These are phyloP conservation scores for Lepidium didymum DNA, from an alignment of 345 rosid species.

Conservation along the genomic window DNA sequence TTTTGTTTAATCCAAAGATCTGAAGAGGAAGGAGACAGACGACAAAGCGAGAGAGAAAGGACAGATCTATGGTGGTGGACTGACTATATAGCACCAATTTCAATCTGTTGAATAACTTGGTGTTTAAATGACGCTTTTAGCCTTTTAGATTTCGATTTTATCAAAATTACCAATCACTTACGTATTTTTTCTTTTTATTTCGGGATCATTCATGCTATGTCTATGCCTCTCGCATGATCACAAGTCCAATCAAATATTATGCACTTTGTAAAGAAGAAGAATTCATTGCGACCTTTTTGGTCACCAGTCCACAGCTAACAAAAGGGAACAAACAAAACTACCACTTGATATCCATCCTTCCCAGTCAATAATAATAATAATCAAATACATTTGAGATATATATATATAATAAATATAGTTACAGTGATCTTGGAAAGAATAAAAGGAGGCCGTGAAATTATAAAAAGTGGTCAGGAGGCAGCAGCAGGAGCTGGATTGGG, in stretches of 20 bases:
- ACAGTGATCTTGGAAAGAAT: neutral
- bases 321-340: constrained; percentile 1
- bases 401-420: neutral
- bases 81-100: neutral
- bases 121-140: no score
- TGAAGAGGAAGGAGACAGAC: neutral
- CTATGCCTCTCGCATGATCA: no score
- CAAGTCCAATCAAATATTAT: no score
- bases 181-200: no score
- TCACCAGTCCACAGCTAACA: neutral
- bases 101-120: no score
- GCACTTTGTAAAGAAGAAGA: neutral
- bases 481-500: constrained; percentile 33
- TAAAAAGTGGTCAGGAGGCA: constrained; percentile 1
- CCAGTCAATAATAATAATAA: neutral
- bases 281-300: neutral
- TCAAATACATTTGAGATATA: neutral
- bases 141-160: no score
- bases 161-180: no score
- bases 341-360: neutral
- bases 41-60: neutral
- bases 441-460: neutral
- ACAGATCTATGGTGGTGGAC: constrained; percentile 5
- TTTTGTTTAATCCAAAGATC: neutral
- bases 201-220: no score